phyloP scores from a whole-genome alignment of 352 stramenopile species.

The Globisporangium cylindrosporum region DNA sequence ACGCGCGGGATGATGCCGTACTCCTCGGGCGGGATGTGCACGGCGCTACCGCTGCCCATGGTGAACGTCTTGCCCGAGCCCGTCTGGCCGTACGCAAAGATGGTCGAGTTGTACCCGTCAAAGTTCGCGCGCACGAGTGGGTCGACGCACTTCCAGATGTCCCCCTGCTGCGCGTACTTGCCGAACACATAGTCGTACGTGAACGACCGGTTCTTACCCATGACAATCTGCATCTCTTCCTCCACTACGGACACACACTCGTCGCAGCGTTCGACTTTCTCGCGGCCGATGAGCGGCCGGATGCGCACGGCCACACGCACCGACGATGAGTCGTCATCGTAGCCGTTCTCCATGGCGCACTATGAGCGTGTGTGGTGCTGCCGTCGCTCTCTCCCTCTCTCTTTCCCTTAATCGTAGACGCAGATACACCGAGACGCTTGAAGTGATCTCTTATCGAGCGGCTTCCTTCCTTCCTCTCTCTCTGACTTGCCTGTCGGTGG shows the following conservation, averaged over 20 bases:
- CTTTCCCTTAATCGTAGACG: not conserved
- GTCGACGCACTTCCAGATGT: slow-evolving; percentile 84
- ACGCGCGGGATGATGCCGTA: slow-evolving; percentile 88
- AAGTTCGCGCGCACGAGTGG: slow-evolving; percentile 80
- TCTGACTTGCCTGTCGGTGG: not conserved
- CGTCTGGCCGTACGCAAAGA: slow-evolving; percentile 89
- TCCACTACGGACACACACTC: slow-evolving; percentile 85
- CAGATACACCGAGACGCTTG: not conserved
- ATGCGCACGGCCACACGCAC: slow-evolving; percentile 86
- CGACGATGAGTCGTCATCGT: slow-evolving; percentile 52
- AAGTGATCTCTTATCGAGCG: not conserved
- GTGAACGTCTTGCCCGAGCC: slow-evolving; percentile 88
- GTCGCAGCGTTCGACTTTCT: slow-evolving; percentile 88
- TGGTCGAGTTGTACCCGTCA: slow-evolving; percentile 88
- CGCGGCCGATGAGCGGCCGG: slow-evolving; percentile 80
- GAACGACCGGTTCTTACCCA: slow-evolving; percentile 87
- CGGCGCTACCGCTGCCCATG: slow-evolving; percentile 84
- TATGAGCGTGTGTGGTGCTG: not conserved
- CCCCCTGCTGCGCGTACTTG: slow-evolving; percentile 79
- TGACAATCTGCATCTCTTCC: slow-evolving; percentile 80
- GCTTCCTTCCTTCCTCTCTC: not conserved
- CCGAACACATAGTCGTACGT: slow-evolving; percentile 91
- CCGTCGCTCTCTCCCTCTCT: not conserved
- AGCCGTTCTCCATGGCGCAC: slow-evolving; percentile 18
- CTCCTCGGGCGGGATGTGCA: slow-evolving; percentile 76